Conservation (phyloP, 495 filamentous ascomycete species). For the Neurospora sp. region DNA sequence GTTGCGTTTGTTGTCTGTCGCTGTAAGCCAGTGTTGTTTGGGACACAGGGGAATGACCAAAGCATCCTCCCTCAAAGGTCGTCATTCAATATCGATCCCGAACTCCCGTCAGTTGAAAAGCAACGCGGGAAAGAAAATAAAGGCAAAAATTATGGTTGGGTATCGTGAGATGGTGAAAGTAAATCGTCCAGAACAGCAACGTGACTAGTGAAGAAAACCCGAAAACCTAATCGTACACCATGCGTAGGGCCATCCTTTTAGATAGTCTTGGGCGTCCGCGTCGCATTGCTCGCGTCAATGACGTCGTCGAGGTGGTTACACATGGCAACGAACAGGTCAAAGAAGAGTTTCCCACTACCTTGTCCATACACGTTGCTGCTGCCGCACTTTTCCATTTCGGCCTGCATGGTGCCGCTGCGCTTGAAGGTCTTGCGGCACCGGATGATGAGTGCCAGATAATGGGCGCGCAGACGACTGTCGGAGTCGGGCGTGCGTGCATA, state of each 20-base stretch:
- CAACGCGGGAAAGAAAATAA: not conserved
- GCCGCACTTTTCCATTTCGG: conserved; percentile 75
- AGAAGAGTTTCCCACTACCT: conserved; percentile 81
- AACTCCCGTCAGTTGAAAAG: not conserved
- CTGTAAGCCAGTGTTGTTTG: not conserved
- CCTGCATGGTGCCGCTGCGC: conserved; percentile 92
- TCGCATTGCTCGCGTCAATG: conserved; percentile 46
- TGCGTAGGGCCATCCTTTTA: conserved; percentile 21
- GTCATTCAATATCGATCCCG: not conserved
- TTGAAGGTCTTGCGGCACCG: conserved; percentile 89
- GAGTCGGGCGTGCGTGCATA: conserved; percentile 89
- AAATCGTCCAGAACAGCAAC: conserved; percentile 16
- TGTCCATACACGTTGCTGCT: conserved; percentile 28
- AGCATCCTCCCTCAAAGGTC: not conserved
- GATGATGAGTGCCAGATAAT: conserved; percentile 92
- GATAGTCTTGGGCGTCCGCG: conserved; percentile 40
- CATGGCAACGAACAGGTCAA: conserved; percentile 95
- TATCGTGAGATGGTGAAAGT: conserved; percentile 34
- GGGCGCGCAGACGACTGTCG: conserved; percentile 81
- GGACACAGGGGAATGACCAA: not conserved
- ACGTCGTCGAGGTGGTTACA: conserved; percentile 94
- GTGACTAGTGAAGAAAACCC: conserved; percentile 8
- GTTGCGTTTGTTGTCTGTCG: not conserved
- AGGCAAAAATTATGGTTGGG: conserved; percentile 22
- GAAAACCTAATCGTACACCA: conserved; percentile 12